Conservation (phyloP, 225 moss, liverwort and hornwort genomes). For the Bryoerythrophyllum caledonicum region DNA sequence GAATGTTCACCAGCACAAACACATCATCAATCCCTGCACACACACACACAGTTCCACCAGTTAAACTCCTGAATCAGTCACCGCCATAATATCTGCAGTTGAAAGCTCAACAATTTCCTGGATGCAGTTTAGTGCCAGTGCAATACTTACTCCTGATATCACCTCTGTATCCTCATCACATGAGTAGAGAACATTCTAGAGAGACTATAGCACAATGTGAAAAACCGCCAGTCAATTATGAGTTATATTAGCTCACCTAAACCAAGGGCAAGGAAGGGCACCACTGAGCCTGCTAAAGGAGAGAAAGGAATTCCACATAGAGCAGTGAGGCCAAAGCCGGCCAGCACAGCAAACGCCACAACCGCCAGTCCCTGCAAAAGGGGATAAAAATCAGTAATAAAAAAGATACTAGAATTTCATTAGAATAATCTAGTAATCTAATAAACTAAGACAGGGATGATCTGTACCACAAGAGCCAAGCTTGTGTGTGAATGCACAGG, state of each 20-base stretch:
- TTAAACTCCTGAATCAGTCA: no score
- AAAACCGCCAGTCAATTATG: no score
- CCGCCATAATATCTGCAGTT: no score
- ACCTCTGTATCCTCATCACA: no score
- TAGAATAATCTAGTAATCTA: no score
- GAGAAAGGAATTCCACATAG: constrained; percentile 79
- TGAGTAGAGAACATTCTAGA: no score
- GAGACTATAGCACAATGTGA: no score
- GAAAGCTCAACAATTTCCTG: no score
- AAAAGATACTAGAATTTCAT: not conserved
- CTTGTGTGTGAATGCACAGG: constrained; percentile 88
- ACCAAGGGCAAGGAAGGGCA: constrained; percentile 92
- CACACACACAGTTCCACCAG: no score
- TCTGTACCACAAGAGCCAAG: constrained; percentile 69
- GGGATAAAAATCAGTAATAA: no score
- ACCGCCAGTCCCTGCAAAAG: constrained; percentile 76
- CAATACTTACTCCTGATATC: no score
- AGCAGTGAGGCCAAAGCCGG: constrained; percentile 85
- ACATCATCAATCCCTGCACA: constrained; percentile 85
- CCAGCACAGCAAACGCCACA: constrained; percentile 71
- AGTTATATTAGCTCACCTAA: constrained; percentile 55
- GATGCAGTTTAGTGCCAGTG: no score
- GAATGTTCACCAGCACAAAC: constrained; percentile 78
- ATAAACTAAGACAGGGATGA: not conserved
- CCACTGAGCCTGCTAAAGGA: constrained; percentile 89